A percentile compares a stretch with the other conserved stretches of the same genome.
Evolutionary conservation across 352 stramenopile species (phyloP).

Genomic region (Globisporangium canariense): DNA sequence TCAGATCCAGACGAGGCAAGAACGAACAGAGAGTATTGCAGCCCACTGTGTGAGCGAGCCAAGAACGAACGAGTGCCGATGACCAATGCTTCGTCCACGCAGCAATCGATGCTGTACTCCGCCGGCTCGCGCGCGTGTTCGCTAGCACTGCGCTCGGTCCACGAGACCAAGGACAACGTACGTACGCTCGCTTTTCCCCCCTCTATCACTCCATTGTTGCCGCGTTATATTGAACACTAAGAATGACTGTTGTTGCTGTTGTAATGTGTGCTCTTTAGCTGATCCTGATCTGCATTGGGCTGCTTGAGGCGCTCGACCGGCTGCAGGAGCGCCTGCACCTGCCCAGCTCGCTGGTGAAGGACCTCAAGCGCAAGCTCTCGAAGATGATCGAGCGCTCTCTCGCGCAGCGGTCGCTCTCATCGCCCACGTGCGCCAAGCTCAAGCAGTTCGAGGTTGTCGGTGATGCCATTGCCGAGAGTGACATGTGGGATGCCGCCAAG

Average conservation of each 20-base stretch:
- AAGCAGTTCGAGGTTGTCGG: constrained; percentile 30
- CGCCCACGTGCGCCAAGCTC: constrained; percentile 21
- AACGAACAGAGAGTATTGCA: too few species aligned
- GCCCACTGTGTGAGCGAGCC: not conserved
- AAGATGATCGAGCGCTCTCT: constrained; percentile 66
- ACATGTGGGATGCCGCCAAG: constrained; percentile 46
- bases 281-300: constrained; percentile 70
- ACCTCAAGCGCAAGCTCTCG: constrained; percentile 61
- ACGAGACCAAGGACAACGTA: constrained; percentile 76
- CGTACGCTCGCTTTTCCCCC: not conserved
- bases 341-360: constrained; percentile 64
- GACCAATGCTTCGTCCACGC: constrained; percentile 15
- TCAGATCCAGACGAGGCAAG: too few species aligned
- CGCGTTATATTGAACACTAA: not conserved
- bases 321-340: constrained; percentile 71
- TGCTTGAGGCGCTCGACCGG: constrained; percentile 71
- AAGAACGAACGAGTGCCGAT: constrained; percentile 7
- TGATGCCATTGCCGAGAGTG: constrained; percentile 49
- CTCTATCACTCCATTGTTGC: not conserved
- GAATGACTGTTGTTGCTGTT: not conserved
- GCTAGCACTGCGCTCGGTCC: constrained; percentile 53
- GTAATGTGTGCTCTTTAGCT: constrained; percentile 35
- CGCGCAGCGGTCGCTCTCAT: constrained; percentile 20
- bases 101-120: constrained; percentile 28
- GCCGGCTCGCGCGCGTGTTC: constrained; percentile 45